A percentile compares a stretch with the other conserved stretches of the same genome.
Conservation (phyloP, 352 stramenopile species). For the Globisporangium cystogenes region DNA sequence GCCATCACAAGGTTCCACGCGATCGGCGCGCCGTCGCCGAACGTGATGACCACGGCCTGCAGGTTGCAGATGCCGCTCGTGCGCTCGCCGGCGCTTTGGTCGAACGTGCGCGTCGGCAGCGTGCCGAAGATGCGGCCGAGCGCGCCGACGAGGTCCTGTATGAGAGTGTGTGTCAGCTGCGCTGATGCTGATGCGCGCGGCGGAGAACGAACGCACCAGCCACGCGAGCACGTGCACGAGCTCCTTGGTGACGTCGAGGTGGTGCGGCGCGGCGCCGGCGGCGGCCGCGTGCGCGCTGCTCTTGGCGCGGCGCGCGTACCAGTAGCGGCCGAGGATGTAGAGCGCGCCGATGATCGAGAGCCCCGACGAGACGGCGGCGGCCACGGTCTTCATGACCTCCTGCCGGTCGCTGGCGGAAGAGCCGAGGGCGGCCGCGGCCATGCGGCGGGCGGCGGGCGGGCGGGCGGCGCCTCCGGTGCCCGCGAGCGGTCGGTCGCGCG, state of each 20-base stretch:
- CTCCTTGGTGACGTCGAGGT: conserved; percentile 81
- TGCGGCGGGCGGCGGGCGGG: neutral
- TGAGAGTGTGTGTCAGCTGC: no score
- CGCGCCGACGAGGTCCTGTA: conserved; percentile 64
- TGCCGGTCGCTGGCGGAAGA: conserved; percentile 1
- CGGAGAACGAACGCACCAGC: conserved; percentile 51
- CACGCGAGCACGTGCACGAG: conserved; percentile 84
- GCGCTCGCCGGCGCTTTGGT: conserved; percentile 42
- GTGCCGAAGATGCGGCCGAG: conserved; percentile 64
- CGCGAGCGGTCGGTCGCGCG: neutral
- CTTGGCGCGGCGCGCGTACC: conserved; percentile 56
- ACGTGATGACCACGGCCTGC: conserved; percentile 76
- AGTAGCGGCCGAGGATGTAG: conserved; percentile 84
- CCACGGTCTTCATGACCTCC: conserved; percentile 33
- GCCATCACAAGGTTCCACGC: conserved; percentile 85
- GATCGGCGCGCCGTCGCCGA: conserved; percentile 67
- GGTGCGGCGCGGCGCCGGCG: conserved; percentile 21
- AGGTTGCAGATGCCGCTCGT: conserved; percentile 62
- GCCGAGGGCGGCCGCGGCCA: neutral
- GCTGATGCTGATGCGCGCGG: no score
- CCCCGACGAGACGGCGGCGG: conserved; percentile 60
- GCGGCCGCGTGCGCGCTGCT: conserved; percentile 18
- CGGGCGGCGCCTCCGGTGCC: neutral
- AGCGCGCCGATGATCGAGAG: conserved; percentile 75
- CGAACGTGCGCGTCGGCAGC: conserved; percentile 59